Conservation (phyloP, 306 rosid genomes). For the Acacia crassicarpa region DNA sequence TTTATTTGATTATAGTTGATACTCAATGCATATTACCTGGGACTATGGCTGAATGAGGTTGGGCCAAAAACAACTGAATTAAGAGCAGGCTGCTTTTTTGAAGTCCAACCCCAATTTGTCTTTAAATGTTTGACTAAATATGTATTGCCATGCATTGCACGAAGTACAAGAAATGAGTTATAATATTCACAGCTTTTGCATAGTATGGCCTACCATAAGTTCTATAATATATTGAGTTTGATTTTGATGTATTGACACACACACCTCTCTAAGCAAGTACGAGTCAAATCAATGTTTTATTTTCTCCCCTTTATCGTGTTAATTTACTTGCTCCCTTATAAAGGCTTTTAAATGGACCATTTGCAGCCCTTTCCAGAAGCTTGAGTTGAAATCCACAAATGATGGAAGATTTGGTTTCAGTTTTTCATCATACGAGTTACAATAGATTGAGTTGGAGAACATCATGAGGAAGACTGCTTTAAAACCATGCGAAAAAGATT, state of each 20-base stretch:
- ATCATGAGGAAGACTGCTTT: neutral
- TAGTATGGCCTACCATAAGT: neutral
- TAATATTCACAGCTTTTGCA: no score
- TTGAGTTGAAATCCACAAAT: constrained; percentile 84
- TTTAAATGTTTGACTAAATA: no score
- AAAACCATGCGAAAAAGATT: neutral
- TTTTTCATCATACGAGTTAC: constrained; percentile 82
- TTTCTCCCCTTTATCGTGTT: neutral
- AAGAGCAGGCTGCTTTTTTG: no score
- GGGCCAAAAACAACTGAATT: no score
- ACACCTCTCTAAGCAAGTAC: neutral
- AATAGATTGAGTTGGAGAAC: constrained; percentile 33
- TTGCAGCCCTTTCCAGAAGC: constrained; percentile 96
- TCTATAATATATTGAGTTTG: neutral
- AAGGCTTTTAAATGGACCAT: constrained; percentile 43
- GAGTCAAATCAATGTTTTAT: neutral
- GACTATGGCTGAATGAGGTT: no score
- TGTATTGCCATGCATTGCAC: no score
- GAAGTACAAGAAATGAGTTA: no score
- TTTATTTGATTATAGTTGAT: neutral
- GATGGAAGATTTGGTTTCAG: constrained; percentile 89
- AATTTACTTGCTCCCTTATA: neutral
- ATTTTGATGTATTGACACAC: neutral
- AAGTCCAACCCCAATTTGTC: no score
- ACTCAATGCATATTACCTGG: neutral